Evolutionary conservation across 2,329 filamentous ascomycete genomes (phyloP), one percentile per base, ranked within the genome.

Genomic region (Fusarium verrucosum): DNA sequence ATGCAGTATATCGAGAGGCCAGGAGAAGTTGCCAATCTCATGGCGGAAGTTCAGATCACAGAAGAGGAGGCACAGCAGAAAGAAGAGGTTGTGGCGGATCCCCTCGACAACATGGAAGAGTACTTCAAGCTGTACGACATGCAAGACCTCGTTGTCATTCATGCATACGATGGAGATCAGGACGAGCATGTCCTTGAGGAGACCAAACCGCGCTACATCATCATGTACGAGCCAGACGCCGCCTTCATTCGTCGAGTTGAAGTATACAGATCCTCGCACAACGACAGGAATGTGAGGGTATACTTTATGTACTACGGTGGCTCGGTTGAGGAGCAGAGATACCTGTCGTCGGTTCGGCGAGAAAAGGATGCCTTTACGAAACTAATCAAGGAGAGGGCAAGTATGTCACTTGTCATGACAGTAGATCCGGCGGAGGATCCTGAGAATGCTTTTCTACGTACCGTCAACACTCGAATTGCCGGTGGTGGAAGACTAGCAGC

Each of bases 201-300:
- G 77, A 84, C 95, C 56, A 93, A 92, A 72, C 95, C 95, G 30
- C 89, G 92, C 59, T 97, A 97, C 76, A 92, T 99, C 58, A 91
- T 99, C 79, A 98, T 99, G 95, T 99, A 97, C 77, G 95, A 98
- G 75, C 94, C 95, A 1, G 93, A 98, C 67, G 88, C 94, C 4
- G 89, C 94, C 4, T 99, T 99, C 76, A 97, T 98, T 72, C 88
- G 95, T 14, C 85, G 94, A 33, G 90, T 99, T 19, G 95, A 99
- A 75, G 94, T 98, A 3, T 99, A 98, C 78, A 89, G 95, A 35
- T 97, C 93, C 49, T 97, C 94, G 10, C 95, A 99, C 78, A 91
- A 89, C 56, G 92, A 94, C 74, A 85, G 93, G 32, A 93, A 92
- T 71, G 92, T 98, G 37, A 87, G 92, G 38, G 94, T 97, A 1